Percentiles rank a stretch among this genome's conserved stretches.
Evolutionary conservation across 1,284 basidiomycete species (phyloP).

Genomic region (Ganoderma lucidum): DNA sequence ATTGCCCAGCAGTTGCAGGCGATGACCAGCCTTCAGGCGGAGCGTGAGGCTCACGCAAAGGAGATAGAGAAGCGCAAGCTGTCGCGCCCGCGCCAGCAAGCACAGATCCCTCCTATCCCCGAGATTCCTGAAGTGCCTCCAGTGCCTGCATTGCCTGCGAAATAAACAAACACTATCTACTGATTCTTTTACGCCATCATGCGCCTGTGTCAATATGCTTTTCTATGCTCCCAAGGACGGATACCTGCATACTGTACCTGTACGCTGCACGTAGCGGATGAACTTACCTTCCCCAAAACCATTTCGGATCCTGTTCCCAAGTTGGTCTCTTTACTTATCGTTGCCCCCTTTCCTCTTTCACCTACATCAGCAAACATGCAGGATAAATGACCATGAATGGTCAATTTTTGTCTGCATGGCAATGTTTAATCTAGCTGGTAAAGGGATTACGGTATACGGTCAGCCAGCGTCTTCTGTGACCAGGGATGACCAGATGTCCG

Average conservation of each 20-base stretch:
- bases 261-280: constrained; percentile 3
- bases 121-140: constrained; percentile 30
- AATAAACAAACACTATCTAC: constrained; percentile 23
- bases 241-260: constrained; percentile 38
- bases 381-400: no score
- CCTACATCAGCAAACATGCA: no score
- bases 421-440: no score
- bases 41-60: constrained; percentile 69
- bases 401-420: no score
- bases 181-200: neutral
- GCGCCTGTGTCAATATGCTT: neutral
- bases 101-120: constrained; percentile 38
- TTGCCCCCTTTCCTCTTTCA: constrained; percentile 9
- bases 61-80: constrained; percentile 62
- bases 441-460: no score
- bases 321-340: no score
- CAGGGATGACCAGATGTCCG: no score
- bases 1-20: constrained; percentile 88
- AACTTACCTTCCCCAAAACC: neutral
- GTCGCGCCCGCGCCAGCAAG: constrained; percentile 41
- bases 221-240: constrained; percentile 24
- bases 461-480: no score
- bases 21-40: constrained; percentile 76
- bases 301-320: neutral
- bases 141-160: constrained; percentile 35